Conservation (phyloP, 805 yeast species). For the Lachancea sp. region DNA sequence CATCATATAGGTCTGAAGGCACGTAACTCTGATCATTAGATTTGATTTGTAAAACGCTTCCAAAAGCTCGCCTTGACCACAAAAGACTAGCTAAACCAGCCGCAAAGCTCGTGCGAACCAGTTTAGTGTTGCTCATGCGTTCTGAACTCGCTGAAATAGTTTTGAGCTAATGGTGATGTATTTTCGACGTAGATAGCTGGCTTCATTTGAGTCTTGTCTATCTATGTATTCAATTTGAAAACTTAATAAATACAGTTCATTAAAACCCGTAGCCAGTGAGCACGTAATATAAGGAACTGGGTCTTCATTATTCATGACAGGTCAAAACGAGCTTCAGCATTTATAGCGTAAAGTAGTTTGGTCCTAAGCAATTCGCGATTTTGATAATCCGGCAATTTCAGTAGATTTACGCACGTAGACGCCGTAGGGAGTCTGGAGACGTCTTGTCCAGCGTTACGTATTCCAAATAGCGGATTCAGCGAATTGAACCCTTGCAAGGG, state of each 20-base stretch:
- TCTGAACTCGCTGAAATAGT: neutral
- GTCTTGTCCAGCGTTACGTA: slow-evolving; percentile 57
- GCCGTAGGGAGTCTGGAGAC: slow-evolving; percentile 74
- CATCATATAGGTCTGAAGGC: slow-evolving; percentile 6
- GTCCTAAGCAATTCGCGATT: slow-evolving; percentile 49
- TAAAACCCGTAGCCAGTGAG: too few species aligned
- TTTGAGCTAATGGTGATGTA: neutral
- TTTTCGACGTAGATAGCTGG: too few species aligned
- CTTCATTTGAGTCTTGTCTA: too few species aligned
- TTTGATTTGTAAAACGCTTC: neutral
- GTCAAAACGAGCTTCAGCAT: slow-evolving; percentile 83
- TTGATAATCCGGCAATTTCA: slow-evolving; percentile 79
- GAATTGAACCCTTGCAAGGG: slow-evolving; percentile 82
- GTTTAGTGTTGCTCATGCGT: neutral
- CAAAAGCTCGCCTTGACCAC: neutral
- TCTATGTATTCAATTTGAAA: too few species aligned
- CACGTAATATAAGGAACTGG: too few species aligned
- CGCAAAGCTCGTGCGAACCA: neutral
- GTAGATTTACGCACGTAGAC: slow-evolving; percentile 83
- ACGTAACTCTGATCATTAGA: slow-evolving; percentile 1
- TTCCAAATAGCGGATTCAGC: slow-evolving; percentile 72
- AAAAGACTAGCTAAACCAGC: neutral
- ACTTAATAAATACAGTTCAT: too few species aligned
- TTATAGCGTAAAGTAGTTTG: slow-evolving; percentile 72
- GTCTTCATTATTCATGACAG: slow-evolving; percentile 45